A percentile compares a stretch with the other conserved stretches of the same genome.
phyloP scores from a whole-genome alignment of 2,329 filamentous ascomycete species.

The Helminthosporium solani region DNA sequence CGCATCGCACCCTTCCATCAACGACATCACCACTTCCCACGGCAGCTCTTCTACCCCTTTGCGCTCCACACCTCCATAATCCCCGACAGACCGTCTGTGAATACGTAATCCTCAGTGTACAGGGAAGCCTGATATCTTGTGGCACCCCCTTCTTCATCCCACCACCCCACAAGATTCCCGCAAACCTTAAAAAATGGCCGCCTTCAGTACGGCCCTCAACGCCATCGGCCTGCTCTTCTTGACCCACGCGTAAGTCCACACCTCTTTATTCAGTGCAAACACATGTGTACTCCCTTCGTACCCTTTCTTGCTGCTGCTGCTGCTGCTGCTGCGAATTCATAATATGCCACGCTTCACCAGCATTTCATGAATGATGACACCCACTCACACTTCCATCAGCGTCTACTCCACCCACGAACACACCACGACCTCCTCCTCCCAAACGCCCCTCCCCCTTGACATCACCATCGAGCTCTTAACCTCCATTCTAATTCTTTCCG shows the following conservation, averaged over 20 bases:
- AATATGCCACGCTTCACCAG: no score
- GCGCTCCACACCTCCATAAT: not conserved
- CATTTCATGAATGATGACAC: no score
- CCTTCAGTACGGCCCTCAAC: slow-evolving; percentile 70
- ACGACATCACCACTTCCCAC: slow-evolving; percentile 1
- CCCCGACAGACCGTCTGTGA: not conserved
- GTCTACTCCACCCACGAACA: slow-evolving; percentile 97
- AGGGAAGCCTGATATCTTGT: no score
- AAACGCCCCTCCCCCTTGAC: slow-evolving; percentile 69
- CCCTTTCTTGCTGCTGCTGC: no score
- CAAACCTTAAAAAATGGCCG: slow-evolving; percentile 57
- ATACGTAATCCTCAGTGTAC: no score
- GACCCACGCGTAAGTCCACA: slow-evolving; percentile 75
- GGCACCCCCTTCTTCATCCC: no score
- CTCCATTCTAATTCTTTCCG: slow-evolving; percentile 75
- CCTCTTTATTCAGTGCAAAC: slow-evolving; percentile 4
- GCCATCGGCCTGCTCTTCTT: slow-evolving; percentile 75
- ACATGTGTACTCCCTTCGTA: no score
- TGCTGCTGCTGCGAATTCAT: no score
- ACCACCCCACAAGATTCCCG: no score
- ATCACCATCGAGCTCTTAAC: slow-evolving; percentile 84
- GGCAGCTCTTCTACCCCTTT: not conserved
- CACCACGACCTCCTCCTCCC: slow-evolving; percentile 64
- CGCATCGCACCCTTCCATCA: not conserved
- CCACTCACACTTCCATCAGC: slow-evolving; percentile 53